Conservation (phyloP, 306 rosid genomes). For the Lupinus albus region DNA sequence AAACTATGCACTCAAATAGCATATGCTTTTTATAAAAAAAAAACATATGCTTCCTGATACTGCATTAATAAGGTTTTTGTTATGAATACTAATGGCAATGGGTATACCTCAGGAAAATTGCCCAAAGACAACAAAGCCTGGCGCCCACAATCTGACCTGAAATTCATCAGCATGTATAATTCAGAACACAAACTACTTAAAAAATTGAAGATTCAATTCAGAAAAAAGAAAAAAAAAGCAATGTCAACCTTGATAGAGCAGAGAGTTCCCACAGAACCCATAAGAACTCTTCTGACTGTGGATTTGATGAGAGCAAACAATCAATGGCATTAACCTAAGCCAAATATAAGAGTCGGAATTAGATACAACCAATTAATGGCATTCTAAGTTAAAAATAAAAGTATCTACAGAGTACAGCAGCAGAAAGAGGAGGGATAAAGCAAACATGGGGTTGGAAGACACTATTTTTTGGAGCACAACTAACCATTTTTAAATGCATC, state of each 20-base stretch:
- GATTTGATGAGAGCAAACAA: constrained; percentile 73
- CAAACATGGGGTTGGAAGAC: constrained; percentile 5
- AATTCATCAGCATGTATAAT: constrained; percentile 42
- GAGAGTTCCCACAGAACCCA: constrained; percentile 97
- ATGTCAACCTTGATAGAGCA: constrained; percentile 75
- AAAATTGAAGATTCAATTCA: constrained; percentile 35
- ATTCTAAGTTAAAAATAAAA: neutral
- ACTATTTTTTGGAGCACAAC: constrained; percentile 40
- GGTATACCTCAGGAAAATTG: constrained; percentile 85
- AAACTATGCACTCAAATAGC: constrained; percentile 24
- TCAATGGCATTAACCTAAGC: constrained; percentile 83
- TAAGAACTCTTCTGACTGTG: constrained; percentile 82
- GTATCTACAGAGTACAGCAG: neutral
- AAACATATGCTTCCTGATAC: too few species aligned
- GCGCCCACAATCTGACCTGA: constrained; percentile 93
- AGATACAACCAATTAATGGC: constrained; percentile 23
- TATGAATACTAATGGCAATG: constrained; percentile 32
- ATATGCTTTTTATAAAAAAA: neutral
- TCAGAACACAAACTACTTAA: constrained; percentile 36
- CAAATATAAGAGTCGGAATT: constrained; percentile 40
- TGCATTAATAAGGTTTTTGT: constrained; percentile 17
- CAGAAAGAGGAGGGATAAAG: constrained; percentile 23
- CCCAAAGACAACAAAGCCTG: constrained; percentile 83
- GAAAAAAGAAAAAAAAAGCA: constrained; percentile 30
- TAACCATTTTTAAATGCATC: constrained; percentile 90